Base-by-base conservation (phyloP, 257 asterid species). In the Avicennia marina region DNA sequence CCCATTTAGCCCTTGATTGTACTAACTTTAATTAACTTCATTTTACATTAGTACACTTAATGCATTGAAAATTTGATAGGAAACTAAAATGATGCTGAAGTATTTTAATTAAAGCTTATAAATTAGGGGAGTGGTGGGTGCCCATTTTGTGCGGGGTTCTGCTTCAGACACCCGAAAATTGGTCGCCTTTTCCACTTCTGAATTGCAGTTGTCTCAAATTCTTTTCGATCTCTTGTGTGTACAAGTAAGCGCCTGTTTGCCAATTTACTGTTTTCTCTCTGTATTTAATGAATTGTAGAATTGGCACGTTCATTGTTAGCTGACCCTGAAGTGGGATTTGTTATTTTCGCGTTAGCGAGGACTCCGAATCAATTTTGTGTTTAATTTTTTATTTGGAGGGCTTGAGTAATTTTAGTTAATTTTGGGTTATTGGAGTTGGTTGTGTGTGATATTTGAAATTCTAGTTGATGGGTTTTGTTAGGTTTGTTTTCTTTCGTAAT, bases 221-320 rank as follows among this genome's bases (percentile, higher is more conserved):
- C n/a, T 32, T 51, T 8, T 26, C 25, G 12, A 42, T 53, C 9
- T 38, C 64, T 72, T 54, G 12, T 47, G 20, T 15, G 54, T 11
- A 59, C 69, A 11, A 72, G 78, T 73, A 73, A 53, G 75, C 13
- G 10, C 49, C 52, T 52, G 47, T 46, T 33, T 11, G 11, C 63
- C n/a, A n/a, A 16, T 20, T 62, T 51, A 36, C 52, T 0, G 5
- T 36, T 50, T 11, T 27, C 13, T 13, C 34, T 33, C 43, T 7
- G 19, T 54, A 22, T 45, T 26, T 32, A 10, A 47, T 54, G 55
- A 48, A 36, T 42, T 44, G 8, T 25, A 4, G 21, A n/a, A 39
- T 54, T 38, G 11, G 38, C 18, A 17, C 51, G 38, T 19, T 46
- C 21, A n/a, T n/a, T n/a, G 21, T 11, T 38, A 0, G 20, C n/a